Evolutionary conservation across 148 eudicot genomes (phyloP).

Genomic region (Diospyros kaki): DNA sequence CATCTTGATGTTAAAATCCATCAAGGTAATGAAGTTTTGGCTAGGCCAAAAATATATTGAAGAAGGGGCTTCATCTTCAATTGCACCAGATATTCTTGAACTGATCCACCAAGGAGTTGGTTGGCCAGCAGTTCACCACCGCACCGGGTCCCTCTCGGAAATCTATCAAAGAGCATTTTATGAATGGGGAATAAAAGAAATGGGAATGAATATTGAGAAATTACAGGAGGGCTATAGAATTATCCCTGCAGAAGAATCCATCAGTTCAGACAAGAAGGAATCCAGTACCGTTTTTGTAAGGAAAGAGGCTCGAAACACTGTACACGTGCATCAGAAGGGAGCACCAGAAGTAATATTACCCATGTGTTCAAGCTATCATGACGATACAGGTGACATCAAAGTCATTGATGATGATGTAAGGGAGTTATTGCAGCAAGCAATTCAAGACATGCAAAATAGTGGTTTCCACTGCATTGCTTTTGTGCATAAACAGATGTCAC

Average conservation of each 20-base stretch:
- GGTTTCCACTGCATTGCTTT: conserved; percentile 22
- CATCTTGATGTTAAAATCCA: neutral
- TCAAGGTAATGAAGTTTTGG: too few relatives aligned
- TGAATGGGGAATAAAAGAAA: conserved; percentile 11
- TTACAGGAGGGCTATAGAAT: conserved; percentile 5
- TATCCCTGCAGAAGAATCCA: conserved; percentile 8
- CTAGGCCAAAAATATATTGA: too few relatives aligned
- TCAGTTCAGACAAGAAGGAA: conserved; percentile 16
- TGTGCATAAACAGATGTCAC: conserved; percentile 16
- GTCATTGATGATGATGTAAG: neutral
- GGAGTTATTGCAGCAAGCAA: neutral
- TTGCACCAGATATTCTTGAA: neutral
- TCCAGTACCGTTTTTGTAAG: conserved; percentile 12
- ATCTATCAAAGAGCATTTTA: conserved; percentile 6
- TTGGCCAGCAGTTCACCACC: neutral
- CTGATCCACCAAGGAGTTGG: conserved; percentile 6
- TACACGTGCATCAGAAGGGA: conserved; percentile 24
- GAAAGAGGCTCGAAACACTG: conserved; percentile 7
- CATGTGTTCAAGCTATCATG: conserved; percentile 19
- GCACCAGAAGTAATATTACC: conserved; percentile 19
- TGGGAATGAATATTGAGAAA: conserved; percentile 10
- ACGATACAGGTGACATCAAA: conserved; percentile 3
- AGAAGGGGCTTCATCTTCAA: too few relatives aligned
- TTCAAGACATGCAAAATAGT: conserved; percentile 13
- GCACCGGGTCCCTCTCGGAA: neutral